Evolutionary conservation across 2,329 filamentous ascomycete species (phyloP), one percentile per base, ranked within the genome.

Genomic region (Stachybotrys chartarum): DNA sequence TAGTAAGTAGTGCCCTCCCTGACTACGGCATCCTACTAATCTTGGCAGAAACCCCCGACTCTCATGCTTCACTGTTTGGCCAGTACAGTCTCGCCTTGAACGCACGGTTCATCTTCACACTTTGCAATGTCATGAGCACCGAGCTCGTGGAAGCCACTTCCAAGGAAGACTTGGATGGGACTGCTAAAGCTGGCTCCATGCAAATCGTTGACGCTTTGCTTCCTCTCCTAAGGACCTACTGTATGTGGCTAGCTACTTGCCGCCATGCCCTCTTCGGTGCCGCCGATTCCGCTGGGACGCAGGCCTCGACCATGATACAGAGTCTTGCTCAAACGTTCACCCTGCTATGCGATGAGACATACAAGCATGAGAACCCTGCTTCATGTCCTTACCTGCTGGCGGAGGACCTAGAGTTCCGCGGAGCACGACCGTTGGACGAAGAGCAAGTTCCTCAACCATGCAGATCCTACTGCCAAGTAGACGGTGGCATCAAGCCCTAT

Each of bases 1-100:
- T 18, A 67, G 73, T 73, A 58, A 57, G 75, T 70, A 32, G 12
- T 39, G 6, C 14, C 35, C 17, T 32, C 32, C 24, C 12, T 31
- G 39, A 53, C 12, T 45, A 11, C 30, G 18, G 44, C 24, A 3
- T n/a, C 32, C 16, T 49, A 58, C 46, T 56, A 49, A 59, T 61
- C 61, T 54, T 64, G 54, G 53, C 57, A 77, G 78, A 78, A 58
- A 72, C 79, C 56, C 78, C 76, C 68, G 78, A 73, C 8, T 63
- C 71, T 14, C 66, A 70, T 45, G 68, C 69, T 35, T 76, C 76
- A 12, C 74, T 73, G 39, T 80, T 81, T 10, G 82, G 78, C 60
- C 78, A 82, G 57, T 91, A 87, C 63, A 84, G 89, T 57, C 77
- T 95, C 49, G 81, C 86, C 30, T 82, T 96, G 58, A 96, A 96